Percentiles rank a stretch among this genome's conserved stretches.
These are phyloP conservation scores for Claviceps sp. DNA, from an alignment of 2,329 filamentous ascomycete species.

Conservation along the genomic window DNA sequence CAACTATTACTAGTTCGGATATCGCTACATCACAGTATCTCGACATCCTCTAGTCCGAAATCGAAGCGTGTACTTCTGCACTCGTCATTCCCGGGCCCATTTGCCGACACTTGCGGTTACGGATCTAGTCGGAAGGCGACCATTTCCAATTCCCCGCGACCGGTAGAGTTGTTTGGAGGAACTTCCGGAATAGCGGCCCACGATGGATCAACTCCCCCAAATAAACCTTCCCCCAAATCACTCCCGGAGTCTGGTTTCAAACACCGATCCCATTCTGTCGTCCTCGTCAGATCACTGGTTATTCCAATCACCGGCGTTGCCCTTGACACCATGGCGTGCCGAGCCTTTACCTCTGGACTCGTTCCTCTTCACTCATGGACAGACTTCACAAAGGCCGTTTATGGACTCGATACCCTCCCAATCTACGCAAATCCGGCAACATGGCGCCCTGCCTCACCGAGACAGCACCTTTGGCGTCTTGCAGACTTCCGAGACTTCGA, in stretches of 20 bases:
- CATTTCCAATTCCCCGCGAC: background rate
- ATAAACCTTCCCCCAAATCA: conserved; percentile 15
- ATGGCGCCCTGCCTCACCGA: conserved; percentile 4
- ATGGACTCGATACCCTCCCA: background rate
- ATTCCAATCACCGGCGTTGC: conserved; percentile 10
- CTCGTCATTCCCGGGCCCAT: background rate
- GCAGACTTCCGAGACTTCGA: background rate
- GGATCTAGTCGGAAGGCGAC: background rate
- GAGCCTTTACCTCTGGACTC: conserved; percentile 4
- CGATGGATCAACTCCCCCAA: conserved; percentile 13
- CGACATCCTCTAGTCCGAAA: background rate
- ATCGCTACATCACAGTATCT: background rate
- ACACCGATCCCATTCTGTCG: conserved; percentile 16
- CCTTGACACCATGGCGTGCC: conserved; percentile 13
- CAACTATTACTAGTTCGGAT: conserved; percentile 1
- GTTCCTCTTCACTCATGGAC: conserved; percentile 1
- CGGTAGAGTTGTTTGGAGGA: background rate
- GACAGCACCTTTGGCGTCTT: conserved; percentile 1
- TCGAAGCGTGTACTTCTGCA: background rate
- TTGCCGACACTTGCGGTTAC: background rate
- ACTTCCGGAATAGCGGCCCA: background rate
- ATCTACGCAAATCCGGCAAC: background rate
- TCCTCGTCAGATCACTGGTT: conserved; percentile 14
- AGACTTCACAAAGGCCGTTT: background rate
- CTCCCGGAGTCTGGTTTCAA: conserved; percentile 10